These are phyloP conservation scores for Colletotrichum lupini DNA, from an alignment of 2,329 filamentous ascomycete species.

Conservation along the genomic window DNA sequence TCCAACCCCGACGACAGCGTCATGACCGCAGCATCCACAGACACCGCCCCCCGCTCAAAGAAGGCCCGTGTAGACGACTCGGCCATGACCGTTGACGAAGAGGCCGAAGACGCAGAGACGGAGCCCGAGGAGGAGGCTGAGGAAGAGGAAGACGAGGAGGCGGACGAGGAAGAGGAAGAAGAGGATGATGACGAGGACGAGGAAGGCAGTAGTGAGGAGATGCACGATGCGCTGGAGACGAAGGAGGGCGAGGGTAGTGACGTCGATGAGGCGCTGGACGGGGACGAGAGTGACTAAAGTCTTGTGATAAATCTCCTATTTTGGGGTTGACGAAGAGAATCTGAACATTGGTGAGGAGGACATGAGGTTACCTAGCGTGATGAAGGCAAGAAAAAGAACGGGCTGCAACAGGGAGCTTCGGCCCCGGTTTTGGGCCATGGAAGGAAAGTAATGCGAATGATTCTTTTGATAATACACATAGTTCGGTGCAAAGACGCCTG, in stretches of 20 bases:
- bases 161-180: slow-evolving; percentile 55
- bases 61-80: slow-evolving; percentile 60
- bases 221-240: slow-evolving; percentile 64
- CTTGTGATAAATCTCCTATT: neutral
- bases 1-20: slow-evolving; percentile 46
- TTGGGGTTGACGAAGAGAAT: neutral
- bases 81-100: slow-evolving; percentile 45
- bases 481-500: neutral
- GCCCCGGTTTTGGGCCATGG: neutral
- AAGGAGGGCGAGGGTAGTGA: slow-evolving; percentile 59
- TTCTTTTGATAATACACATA: neutral
- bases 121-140: slow-evolving; percentile 59
- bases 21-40: slow-evolving; percentile 41
- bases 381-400: neutral
- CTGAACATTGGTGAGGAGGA: no score
- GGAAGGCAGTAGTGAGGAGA: slow-evolving; percentile 63
- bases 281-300: slow-evolving; percentile 66
- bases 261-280: slow-evolving; percentile 72
- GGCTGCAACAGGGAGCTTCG: neutral
- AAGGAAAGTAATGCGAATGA: neutral
- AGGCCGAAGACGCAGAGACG: slow-evolving; percentile 54
- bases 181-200: slow-evolving; percentile 62
- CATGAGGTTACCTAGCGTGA: neutral
- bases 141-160: slow-evolving; percentile 58
- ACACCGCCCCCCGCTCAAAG: slow-evolving; percentile 52